Percentiles rank a stretch among this genome's conserved stretches.
Conservation (phyloP, 192 early-diverging fungal species). For the Entomortierella lignicola region DNA sequence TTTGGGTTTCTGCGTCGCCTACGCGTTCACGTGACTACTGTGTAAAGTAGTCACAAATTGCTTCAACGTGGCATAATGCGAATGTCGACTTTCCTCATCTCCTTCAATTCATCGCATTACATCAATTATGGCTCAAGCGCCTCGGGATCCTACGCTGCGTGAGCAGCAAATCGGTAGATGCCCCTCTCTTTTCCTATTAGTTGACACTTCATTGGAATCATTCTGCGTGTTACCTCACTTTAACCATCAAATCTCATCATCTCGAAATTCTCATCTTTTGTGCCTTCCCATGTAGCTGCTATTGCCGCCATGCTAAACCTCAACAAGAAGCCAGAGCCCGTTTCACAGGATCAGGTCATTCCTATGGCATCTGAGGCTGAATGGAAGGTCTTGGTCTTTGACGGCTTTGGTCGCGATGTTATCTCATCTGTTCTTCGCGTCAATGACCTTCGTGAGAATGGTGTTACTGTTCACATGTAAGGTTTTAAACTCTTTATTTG, state of each 20-base stretch:
- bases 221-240: not conserved
- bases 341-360: conserved; percentile 48
- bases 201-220: not conserved
- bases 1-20: too few species aligned
- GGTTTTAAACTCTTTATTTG: not conserved
- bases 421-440: conserved; percentile 98
- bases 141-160: conserved; percentile 59
- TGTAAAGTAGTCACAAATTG: too few species aligned
- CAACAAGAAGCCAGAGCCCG: conserved; percentile 68
- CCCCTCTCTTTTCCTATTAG: too few species aligned
- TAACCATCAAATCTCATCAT: conserved; percentile 5
- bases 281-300: conserved; percentile 68
- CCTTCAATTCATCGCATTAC: not conserved
- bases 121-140: conserved; percentile 40
- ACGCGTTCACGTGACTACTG: too few species aligned
- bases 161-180: conserved; percentile 72
- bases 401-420: conserved; percentile 91
- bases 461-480: conserved; percentile 98
- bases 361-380: conserved; percentile 69
- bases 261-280: not conserved
- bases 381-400: conserved; percentile 98
- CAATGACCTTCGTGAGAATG: conserved; percentile 94
- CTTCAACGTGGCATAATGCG: too few species aligned
- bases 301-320: conserved; percentile 88
- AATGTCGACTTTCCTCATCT: not conserved